Conservation (phyloP, 2,329 filamentous ascomycete genomes). For the Beauveria sp. region DNA sequence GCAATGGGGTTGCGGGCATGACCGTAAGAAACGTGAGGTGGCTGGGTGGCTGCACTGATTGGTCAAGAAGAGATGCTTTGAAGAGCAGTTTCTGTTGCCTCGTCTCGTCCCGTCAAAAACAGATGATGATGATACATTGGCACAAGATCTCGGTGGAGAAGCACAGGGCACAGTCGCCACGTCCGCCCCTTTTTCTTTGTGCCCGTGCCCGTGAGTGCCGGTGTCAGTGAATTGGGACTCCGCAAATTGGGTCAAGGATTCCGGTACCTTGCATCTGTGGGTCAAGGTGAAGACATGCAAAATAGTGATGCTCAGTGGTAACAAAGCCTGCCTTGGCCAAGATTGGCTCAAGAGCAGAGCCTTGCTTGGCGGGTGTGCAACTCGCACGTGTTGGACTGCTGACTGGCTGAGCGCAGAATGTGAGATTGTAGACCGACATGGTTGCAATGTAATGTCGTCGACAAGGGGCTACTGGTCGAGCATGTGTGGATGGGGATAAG, state of each 20-base stretch:
- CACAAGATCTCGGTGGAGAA: slow-evolving; percentile 4
- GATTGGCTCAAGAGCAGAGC: not conserved
- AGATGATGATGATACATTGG: not conserved
- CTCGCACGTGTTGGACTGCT: not conserved
- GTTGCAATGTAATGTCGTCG: slow-evolving; percentile 2
- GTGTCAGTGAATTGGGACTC: too few relatives aligned
- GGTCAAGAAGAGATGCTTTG: not conserved
- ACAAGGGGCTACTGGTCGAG: not conserved
- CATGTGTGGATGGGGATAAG: not conserved
- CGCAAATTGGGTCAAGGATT: not conserved
- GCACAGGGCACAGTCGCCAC: not conserved
- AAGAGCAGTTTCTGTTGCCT: not conserved
- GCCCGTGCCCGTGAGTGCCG: too few relatives aligned
- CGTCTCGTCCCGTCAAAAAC: not conserved
- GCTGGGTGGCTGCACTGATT: not conserved
- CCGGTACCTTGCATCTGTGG: not conserved
- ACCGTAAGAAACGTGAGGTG: not conserved
- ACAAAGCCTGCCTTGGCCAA: not conserved
- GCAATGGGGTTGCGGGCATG: not conserved
- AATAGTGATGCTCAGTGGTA: not conserved
- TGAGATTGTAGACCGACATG: slow-evolving; percentile 4
- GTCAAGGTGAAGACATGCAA: not conserved
- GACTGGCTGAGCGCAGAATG: not conserved
- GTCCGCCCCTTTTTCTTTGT: not conserved
- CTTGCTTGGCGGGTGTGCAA: not conserved